Evolutionary conservation across 495 filamentous ascomycete genomes (phyloP).

Genomic region (Gamarada debralockiae): DNA sequence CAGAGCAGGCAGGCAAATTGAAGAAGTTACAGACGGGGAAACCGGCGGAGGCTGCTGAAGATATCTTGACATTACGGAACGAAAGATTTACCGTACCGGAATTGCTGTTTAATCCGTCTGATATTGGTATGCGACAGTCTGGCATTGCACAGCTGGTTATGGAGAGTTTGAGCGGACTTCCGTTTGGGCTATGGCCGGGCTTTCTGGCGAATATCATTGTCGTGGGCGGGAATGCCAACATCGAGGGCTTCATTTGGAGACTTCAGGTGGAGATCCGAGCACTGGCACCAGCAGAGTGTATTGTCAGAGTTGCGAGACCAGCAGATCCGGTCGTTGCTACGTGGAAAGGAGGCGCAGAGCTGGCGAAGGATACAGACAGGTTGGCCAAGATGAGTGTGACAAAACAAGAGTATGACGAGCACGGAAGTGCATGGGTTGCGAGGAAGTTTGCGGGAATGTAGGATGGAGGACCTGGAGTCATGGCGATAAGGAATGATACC

Average conservation of each 20-base stretch:
- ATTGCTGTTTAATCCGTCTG: slow-evolving; percentile 77
- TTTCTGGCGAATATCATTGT: slow-evolving; percentile 85
- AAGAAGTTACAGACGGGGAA: slow-evolving; percentile 52
- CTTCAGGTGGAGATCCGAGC: slow-evolving; percentile 74
- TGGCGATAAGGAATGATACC: not conserved
- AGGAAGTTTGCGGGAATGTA: slow-evolving; percentile 53
- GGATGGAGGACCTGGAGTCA: not conserved
- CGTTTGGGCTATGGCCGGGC: slow-evolving; percentile 69
- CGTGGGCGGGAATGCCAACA: slow-evolving; percentile 78
- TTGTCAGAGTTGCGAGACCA: slow-evolving; percentile 67
- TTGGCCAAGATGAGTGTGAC: slow-evolving; percentile 66
- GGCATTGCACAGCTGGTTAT: slow-evolving; percentile 78
- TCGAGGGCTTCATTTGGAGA: slow-evolving; percentile 79
- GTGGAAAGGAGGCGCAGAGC: slow-evolving; percentile 77
- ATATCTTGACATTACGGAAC: slow-evolving; percentile 81
- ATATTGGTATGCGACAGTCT: slow-evolving; percentile 83
- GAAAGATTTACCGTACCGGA: slow-evolving; percentile 92
- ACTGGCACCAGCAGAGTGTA: slow-evolving; percentile 71
- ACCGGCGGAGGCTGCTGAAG: slow-evolving; percentile 62
- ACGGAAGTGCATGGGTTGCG: slow-evolving; percentile 73
- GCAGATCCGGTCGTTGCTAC: slow-evolving; percentile 74
- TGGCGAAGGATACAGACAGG: slow-evolving; percentile 63
- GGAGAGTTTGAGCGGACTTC: slow-evolving; percentile 73
- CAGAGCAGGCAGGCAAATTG: slow-evolving; percentile 51
- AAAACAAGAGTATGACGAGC: slow-evolving; percentile 84